phyloP scores from a whole-genome alignment of 495 filamentous ascomycete genomes.

The Podospora fimiseda region DNA sequence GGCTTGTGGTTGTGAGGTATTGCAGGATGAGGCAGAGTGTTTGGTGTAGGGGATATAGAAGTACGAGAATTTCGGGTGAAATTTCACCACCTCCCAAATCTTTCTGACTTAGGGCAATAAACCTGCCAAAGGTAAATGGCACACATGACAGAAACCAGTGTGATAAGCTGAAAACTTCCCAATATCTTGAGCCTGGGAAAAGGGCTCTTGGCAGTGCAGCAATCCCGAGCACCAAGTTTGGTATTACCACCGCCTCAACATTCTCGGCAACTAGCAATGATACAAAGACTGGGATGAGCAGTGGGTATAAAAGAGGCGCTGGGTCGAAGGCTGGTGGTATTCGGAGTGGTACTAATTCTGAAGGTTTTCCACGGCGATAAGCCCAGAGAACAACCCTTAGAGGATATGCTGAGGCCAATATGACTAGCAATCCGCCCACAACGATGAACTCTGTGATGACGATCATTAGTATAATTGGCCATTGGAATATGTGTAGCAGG shows the following conservation, averaged over 20 bases:
- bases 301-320: slow-evolving; percentile 83
- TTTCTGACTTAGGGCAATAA: too few relatives aligned
- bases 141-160: slow-evolving; percentile 70
- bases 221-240: slow-evolving; percentile 76
- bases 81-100: slow-evolving; percentile 25
- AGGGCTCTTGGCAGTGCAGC: slow-evolving; percentile 67
- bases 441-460: slow-evolving; percentile 25
- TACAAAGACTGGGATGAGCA: slow-evolving; percentile 66
- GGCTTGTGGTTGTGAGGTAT: slow-evolving; percentile 77
- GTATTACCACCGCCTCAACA: slow-evolving; percentile 51
- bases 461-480: slow-evolving; percentile 9
- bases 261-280: slow-evolving; percentile 65
- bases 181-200: slow-evolving; percentile 54
- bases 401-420: slow-evolving; percentile 40
- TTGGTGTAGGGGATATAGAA: slow-evolving; percentile 83
- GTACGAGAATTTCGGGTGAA: slow-evolving; percentile 53
- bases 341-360: slow-evolving; percentile 33
- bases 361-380: slow-evolving; percentile 31
- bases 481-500: background rate
- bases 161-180: slow-evolving; percentile 49
- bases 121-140: slow-evolving; percentile 42
- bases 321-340: slow-evolving; percentile 79
- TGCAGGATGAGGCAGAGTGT: slow-evolving; percentile 66
- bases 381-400: slow-evolving; percentile 39
- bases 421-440: slow-evolving; percentile 13